Evolutionary conservation across 2,329 filamentous ascomycete species (phyloP).

Genomic region (Calonectria montana): DNA sequence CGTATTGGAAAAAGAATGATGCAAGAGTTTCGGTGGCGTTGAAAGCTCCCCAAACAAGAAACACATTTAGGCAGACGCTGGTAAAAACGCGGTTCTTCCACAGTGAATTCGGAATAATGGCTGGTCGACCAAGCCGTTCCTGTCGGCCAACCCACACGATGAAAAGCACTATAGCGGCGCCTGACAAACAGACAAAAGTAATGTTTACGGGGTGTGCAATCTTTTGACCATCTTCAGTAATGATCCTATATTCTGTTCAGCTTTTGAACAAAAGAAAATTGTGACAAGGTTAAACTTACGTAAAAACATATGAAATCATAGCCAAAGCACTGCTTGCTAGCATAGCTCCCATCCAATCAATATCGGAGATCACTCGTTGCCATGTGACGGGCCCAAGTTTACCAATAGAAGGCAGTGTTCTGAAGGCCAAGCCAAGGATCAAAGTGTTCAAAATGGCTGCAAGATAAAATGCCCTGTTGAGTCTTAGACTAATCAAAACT

Average conservation of each 20-base stretch:
- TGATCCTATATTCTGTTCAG: background rate
- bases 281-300: conserved; percentile 24
- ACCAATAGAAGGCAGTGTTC: background rate
- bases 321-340: conserved; percentile 55
- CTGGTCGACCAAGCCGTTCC: conserved; percentile 56
- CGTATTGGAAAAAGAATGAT: conserved; percentile 28
- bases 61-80: conserved; percentile 59
- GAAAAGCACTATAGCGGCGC: conserved; percentile 57
- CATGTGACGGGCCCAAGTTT: background rate
- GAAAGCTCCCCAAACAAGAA: conserved; percentile 53
- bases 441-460: conserved; percentile 23
- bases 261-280: too few species aligned
- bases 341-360: conserved; percentile 62
- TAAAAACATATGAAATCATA: conserved; percentile 59
- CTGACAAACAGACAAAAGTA: conserved; percentile 52
- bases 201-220: conserved; percentile 39
- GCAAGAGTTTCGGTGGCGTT: conserved; percentile 47
- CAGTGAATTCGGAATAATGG: conserved; percentile 67
- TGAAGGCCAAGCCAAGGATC: conserved; percentile 7
- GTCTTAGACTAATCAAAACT: background rate
- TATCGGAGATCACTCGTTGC: conserved; percentile 38
- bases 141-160: conserved; percentile 61
- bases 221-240: background rate
- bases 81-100: conserved; percentile 67
- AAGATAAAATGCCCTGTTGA: conserved; percentile 41